Evolutionary conservation across 305 asterid genomes (phyloP).

Genomic region (Fraxinus dipetala): DNA sequence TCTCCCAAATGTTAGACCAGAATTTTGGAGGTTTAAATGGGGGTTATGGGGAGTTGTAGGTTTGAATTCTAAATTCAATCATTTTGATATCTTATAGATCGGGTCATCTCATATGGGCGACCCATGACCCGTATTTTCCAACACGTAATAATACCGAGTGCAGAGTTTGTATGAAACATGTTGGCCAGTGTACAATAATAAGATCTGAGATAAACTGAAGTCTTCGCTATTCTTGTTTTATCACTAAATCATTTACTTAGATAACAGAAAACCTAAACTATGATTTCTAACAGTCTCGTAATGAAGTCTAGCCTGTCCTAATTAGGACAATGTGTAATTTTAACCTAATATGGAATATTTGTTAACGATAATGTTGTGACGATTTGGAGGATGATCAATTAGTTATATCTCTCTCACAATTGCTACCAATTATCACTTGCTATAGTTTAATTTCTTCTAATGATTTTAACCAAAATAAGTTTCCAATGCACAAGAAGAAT

Average conservation of each 20-base stretch:
- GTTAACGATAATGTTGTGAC: constrained; percentile 25
- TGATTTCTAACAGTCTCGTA: constrained; percentile 17
- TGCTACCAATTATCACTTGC: neutral
- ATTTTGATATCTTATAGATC: too few relatives aligned
- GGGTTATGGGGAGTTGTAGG: too few relatives aligned
- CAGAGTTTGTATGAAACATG: constrained; percentile 9
- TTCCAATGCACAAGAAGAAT: neutral
- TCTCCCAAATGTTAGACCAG: too few relatives aligned
- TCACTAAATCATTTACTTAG: constrained; percentile 14
- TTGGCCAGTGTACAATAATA: neutral
- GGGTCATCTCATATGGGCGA: too few relatives aligned
- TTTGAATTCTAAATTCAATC: too few relatives aligned
- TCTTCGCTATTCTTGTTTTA: neutral
- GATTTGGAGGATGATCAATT: constrained; percentile 19
- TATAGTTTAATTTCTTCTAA: neutral
- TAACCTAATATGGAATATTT: neutral
- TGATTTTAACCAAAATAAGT: neutral
- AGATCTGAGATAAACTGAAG: constrained; percentile 1
- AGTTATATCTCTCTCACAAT: constrained; percentile 12
- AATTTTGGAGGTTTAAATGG: too few relatives aligned
- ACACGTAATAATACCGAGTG: neutral
- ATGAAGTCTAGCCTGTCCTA: constrained; percentile 31
- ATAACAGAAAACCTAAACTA: constrained; percentile 28
- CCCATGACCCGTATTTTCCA: too few relatives aligned
- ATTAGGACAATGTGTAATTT: neutral